Evolutionary conservation across 306 rosid genomes (phyloP).

Genomic region (Prunus armeniaca): DNA sequence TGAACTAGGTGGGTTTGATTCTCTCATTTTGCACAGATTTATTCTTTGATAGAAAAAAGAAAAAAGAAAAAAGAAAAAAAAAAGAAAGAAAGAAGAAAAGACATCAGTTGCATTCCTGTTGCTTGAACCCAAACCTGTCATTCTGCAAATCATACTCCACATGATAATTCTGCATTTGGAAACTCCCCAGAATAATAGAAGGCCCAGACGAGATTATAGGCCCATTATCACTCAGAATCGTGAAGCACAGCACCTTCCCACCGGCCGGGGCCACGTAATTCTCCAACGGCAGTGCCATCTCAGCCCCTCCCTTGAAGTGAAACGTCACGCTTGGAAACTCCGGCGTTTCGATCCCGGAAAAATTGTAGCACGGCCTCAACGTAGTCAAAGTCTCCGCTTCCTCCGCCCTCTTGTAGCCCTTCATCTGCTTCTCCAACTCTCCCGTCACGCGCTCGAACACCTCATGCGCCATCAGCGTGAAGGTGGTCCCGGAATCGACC

Average conservation of each 20-base stretch:
- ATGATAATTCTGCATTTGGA: slow-evolving; percentile 47
- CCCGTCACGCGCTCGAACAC: slow-evolving; percentile 36
- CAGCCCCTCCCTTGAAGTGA: slow-evolving; percentile 73
- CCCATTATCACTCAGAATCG: slow-evolving; percentile 35
- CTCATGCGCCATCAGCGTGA: slow-evolving; percentile 58
- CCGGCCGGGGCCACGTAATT: slow-evolving; percentile 41
- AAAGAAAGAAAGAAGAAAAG: too few species aligned
- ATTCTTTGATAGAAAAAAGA: too few species aligned
- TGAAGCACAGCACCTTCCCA: slow-evolving; percentile 44
- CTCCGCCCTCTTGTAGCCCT: slow-evolving; percentile 44
- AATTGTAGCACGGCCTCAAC: slow-evolving; percentile 53
- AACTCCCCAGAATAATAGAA: slow-evolving; percentile 63
- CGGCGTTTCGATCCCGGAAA: slow-evolving; percentile 17
- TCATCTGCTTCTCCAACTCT: slow-evolving; percentile 54
- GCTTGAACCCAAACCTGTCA: too few species aligned
- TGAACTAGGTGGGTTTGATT: too few species aligned
- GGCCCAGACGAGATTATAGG: slow-evolving; percentile 42
- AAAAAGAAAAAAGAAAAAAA: too few species aligned
- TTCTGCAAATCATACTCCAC: too few species aligned
- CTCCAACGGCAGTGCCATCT: slow-evolving; percentile 42
- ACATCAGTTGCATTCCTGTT: too few species aligned
- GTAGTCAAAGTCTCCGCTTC: slow-evolving; percentile 49
- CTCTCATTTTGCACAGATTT: too few species aligned
- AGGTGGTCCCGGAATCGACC: slow-evolving; percentile 72
- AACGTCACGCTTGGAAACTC: slow-evolving; percentile 53